Percentiles rank a stretch among this genome's conserved stretches.
Evolutionary conservation across 2,329 filamentous ascomycete species (phyloP).

Genomic region (Xenosphaeropsis pyriputrescens): DNA sequence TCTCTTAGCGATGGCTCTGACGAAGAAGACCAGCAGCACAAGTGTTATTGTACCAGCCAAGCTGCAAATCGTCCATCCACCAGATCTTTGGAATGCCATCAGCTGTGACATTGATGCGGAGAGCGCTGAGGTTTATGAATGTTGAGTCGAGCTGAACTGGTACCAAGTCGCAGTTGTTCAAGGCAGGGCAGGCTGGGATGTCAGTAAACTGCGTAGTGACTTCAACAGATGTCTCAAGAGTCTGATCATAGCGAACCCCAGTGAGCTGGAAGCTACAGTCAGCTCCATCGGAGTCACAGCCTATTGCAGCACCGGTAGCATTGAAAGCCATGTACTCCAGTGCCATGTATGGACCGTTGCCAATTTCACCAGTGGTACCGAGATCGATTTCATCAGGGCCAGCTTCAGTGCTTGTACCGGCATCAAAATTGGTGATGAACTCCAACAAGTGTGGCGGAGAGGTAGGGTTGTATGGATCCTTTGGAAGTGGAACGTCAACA

Average conservation of each 20-base stretch:
- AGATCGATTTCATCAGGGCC: constrained; percentile 2
- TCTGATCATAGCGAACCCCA: constrained; percentile 16
- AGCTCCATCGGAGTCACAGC: constrained; percentile 20
- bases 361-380: constrained; percentile 11
- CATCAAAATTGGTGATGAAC: constrained; percentile 15
- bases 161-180: constrained; percentile 16
- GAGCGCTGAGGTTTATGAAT: constrained; percentile 20
- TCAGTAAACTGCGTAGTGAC: constrained; percentile 11
- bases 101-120: constrained; percentile 26
- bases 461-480: constrained; percentile 14
- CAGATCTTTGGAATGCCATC: constrained; percentile 22
- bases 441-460: constrained; percentile 16
- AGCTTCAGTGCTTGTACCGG: constrained; percentile 3
- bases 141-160: constrained; percentile 10
- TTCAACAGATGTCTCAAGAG: constrained; percentile 6
- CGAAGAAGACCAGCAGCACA: constrained; percentile 24
- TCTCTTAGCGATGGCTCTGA: background rate
- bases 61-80: constrained; percentile 29
- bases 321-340: constrained; percentile 22
- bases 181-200: constrained; percentile 16
- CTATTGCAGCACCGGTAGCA: constrained; percentile 19
- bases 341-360: constrained; percentile 10
- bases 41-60: constrained; percentile 27
- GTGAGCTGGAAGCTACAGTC: constrained; percentile 23
- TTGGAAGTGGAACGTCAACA: constrained; percentile 15